Conservation (phyloP, 441 rosid genomes). For the Jatropha podagrica region DNA sequence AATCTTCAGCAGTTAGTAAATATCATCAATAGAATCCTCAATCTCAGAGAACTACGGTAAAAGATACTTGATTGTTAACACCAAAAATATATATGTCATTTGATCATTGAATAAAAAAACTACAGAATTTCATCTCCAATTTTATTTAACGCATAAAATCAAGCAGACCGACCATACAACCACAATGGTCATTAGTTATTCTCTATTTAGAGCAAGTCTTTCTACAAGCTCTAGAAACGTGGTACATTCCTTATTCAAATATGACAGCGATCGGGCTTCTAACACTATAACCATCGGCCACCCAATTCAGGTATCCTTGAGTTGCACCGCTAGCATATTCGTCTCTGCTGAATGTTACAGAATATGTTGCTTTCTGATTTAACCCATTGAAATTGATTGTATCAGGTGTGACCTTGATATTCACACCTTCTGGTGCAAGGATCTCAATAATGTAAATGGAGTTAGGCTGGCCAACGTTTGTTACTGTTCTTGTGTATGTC, state of each 20-base stretch:
- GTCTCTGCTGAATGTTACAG: conserved; percentile 30
- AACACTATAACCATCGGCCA: conserved; percentile 21
- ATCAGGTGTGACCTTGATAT: conserved; percentile 34
- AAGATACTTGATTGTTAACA: no score
- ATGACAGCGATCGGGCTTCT: conserved; percentile 37
- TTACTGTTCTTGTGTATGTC: conserved; percentile 48
- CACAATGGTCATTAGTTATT: not conserved
- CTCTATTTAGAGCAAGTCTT: not conserved
- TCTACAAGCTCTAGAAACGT: not conserved
- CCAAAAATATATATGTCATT: no score
- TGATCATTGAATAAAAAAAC: no score
- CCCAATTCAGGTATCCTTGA: conserved; percentile 40
- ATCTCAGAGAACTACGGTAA: no score
- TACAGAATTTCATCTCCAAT: no score
- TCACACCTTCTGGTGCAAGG: conserved; percentile 33
- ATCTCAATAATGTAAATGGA: conserved; percentile 24
- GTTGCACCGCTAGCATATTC: not conserved
- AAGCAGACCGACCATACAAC: not conserved
- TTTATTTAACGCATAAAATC: not conserved
- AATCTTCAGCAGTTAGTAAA: no score
- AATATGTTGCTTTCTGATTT: conserved; percentile 40
- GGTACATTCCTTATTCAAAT: conserved; percentile 1
- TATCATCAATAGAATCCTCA: no score
- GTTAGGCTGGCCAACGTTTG: conserved; percentile 39
- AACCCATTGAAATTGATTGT: conserved; percentile 26